Percentiles rank a stretch among this genome's conserved stretches.
These are phyloP conservation scores for Lactifluus rugatus DNA, from an alignment of 768 basidiomycete species.

Conservation along the genomic window DNA sequence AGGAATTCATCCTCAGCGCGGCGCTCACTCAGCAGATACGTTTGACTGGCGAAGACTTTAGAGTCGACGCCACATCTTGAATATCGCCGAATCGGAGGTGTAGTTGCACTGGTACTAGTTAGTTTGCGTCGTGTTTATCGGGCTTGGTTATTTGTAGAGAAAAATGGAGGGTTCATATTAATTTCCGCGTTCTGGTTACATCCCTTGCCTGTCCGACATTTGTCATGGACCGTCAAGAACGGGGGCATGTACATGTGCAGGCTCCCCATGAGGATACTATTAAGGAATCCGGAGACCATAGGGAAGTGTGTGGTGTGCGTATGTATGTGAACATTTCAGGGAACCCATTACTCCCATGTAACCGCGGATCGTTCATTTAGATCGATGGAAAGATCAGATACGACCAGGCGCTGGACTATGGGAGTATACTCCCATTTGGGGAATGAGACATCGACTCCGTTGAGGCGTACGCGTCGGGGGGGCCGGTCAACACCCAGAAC, in stretches of 20 bases:
- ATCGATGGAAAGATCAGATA: slow-evolving; percentile 8
- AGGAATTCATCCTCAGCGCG: slow-evolving; percentile 56
- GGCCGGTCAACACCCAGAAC: slow-evolving; percentile 39
- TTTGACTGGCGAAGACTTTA: slow-evolving; percentile 38
- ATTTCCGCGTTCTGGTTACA: slow-evolving; percentile 1
- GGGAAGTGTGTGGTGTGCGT: background rate
- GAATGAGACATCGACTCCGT: background rate
- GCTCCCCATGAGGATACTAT: background rate
- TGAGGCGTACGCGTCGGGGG: slow-evolving; percentile 1
- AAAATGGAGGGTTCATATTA: background rate
- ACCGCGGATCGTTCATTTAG: slow-evolving; percentile 5
- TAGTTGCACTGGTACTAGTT: background rate
- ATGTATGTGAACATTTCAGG: background rate
- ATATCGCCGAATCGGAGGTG: background rate
- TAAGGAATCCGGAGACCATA: background rate
- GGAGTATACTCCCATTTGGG: slow-evolving; percentile 8
- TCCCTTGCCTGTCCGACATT: background rate
- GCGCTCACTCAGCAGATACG: slow-evolving; percentile 59
- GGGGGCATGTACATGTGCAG: background rate
- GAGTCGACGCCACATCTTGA: slow-evolving; percentile 1
- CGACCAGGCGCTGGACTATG: slow-evolving; percentile 7
- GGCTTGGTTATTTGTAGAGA: background rate
- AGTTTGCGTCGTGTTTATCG: background rate
- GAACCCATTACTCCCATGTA: background rate
- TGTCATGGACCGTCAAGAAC: slow-evolving; percentile 6